phyloP scores from a whole-genome alignment of 805 yeast species.

The Priceomyces medius region DNA sequence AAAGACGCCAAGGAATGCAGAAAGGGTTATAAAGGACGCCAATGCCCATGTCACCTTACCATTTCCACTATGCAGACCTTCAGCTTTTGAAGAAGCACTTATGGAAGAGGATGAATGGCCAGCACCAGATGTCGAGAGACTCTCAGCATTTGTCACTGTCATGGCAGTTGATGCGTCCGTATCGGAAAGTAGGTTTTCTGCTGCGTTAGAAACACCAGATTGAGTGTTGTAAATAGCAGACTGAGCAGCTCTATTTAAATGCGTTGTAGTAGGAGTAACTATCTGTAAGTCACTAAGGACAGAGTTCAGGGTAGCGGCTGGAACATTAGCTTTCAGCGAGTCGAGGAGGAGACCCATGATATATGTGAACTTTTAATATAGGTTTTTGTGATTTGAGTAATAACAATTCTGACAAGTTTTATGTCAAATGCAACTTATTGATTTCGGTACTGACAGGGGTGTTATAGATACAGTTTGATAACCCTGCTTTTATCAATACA shows the following conservation, averaged over 20 bases:
- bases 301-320: constrained; percentile 1
- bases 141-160: neutral
- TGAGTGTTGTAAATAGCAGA: constrained; percentile 1
- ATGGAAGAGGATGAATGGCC: constrained; percentile 1
- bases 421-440: too few relatives aligned
- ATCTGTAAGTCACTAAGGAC: constrained; percentile 1
- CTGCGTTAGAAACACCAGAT: neutral
- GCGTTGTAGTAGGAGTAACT: constrained; percentile 1
- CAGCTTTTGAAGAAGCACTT: constrained; percentile 3
- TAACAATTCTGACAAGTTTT: too few relatives aligned
- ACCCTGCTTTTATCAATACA: too few relatives aligned
- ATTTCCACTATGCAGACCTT: neutral
- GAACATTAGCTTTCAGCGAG: neutral
- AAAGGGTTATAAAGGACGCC: constrained; percentile 3
- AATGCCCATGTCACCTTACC: constrained; percentile 5
- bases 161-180: neutral
- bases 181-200: neutral
- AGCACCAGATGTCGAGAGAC: constrained; percentile 1
- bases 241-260: constrained; percentile 1
- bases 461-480: too few relatives aligned
- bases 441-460: too few relatives aligned
- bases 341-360: constrained; percentile 4
- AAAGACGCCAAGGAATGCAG: constrained; percentile 5
- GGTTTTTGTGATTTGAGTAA: too few relatives aligned
- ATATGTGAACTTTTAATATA: too few relatives aligned